A percentile compares a stretch with the other conserved stretches of the same genome.
Evolutionary conservation across 1,284 basidiomycete genomes (phyloP).

Genomic region (Macrocystidia cucumis): DNA sequence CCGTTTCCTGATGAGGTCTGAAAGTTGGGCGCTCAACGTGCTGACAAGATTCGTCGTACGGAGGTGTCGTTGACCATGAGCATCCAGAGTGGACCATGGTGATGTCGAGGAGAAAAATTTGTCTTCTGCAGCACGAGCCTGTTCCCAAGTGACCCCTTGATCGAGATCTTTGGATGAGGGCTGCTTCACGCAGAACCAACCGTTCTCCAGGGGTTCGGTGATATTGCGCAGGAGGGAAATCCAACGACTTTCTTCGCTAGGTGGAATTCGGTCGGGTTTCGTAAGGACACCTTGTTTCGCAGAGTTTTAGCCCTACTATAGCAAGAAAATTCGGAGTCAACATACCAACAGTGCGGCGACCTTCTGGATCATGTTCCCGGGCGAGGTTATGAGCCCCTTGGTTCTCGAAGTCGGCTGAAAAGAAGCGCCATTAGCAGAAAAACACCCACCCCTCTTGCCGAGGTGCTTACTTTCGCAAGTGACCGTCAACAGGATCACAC

Average conservation of each 20-base stretch:
- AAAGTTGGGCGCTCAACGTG: constrained; percentile 45
- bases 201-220: constrained; percentile 45
- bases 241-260: constrained; percentile 57
- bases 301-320: neutral
- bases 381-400: constrained; percentile 59
- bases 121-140: constrained; percentile 54
- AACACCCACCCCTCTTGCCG: too few relatives aligned
- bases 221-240: constrained; percentile 50
- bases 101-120: constrained; percentile 54
- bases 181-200: constrained; percentile 73
- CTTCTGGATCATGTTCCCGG: constrained; percentile 46
- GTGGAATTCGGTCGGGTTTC: constrained; percentile 67
- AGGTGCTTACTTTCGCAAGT: constrained; percentile 58
- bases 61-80: constrained; percentile 39
- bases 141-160: constrained; percentile 47
- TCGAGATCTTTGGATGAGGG: constrained; percentile 50
- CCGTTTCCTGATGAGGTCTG: constrained; percentile 51
- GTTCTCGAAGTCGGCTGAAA: constrained; percentile 67
- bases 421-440: constrained; percentile 4
- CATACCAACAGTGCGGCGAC: constrained; percentile 64
- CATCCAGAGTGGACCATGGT: constrained; percentile 51
- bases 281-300: constrained; percentile 61
- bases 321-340: neutral
- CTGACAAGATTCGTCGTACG: constrained; percentile 48
- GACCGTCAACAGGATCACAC: constrained; percentile 63